Evolutionary conservation across 805 yeast species (phyloP).

Genomic region (Wickerhamomyces rabaulensis): DNA sequence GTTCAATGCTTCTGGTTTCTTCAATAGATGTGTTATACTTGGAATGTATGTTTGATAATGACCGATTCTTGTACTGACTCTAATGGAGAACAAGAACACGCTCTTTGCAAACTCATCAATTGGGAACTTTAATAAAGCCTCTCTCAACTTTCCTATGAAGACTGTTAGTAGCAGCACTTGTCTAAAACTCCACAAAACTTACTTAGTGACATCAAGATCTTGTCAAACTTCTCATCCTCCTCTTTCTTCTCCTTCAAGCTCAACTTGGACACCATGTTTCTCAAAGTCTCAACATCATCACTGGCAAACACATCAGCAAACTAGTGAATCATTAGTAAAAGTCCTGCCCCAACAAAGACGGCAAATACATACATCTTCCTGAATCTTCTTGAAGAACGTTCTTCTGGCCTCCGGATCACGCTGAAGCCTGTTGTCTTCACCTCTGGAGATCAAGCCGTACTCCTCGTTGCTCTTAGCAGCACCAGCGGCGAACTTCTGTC

Average conservation of each 20-base stretch:
- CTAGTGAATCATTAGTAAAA: not conserved
- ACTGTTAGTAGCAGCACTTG: not conserved
- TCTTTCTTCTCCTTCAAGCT: not conserved
- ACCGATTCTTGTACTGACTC: conserved; percentile 41
- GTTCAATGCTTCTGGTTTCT: conserved; percentile 16
- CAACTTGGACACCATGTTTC: not conserved
- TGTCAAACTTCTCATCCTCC: conserved; percentile 18
- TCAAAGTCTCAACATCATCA: not conserved
- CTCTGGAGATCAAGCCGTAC: conserved; percentile 57
- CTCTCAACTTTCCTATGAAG: conserved; percentile 44
- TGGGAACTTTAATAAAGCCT: conserved; percentile 38
- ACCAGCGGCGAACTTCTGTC: conserved; percentile 27
- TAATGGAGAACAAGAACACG: conserved; percentile 46
- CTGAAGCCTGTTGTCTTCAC: conserved; percentile 47
- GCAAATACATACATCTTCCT: conserved; percentile 18
- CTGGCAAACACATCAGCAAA: conserved; percentile 1
- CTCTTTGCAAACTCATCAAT: conserved; percentile 38
- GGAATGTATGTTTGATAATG: conserved; percentile 58
- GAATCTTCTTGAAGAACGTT: conserved; percentile 34
- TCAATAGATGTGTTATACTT: conserved; percentile 34
- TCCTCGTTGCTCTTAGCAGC: conserved; percentile 22
- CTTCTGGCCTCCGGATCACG: conserved; percentile 36
- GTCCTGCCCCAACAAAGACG: not conserved
- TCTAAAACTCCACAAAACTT: conserved; percentile 2
- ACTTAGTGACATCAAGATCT: conserved; percentile 31